These are phyloP conservation scores for Cryptosporidium ubiquitum DNA, from an alignment of 169 alveolate species.

Conservation along the genomic window DNA sequence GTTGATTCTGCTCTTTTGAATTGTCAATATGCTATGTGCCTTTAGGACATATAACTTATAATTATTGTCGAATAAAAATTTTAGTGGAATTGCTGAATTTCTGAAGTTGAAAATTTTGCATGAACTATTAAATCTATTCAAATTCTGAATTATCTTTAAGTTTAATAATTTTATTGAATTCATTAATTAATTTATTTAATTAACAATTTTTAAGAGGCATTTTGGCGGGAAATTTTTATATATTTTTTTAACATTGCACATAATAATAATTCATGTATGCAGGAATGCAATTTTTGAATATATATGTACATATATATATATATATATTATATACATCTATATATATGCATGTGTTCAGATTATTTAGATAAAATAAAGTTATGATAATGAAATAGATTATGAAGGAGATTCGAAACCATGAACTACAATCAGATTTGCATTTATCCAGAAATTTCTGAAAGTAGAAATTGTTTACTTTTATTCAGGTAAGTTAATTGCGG, in stretches of 20 bases:
- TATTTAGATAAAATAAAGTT: background rate
- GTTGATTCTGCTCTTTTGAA: background rate
- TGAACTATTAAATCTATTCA: background rate
- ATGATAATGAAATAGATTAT: background rate
- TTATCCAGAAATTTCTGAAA: constrained; percentile 37
- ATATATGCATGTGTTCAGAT: too few relatives aligned
- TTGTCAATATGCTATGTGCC: background rate
- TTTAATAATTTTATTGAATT: constrained; percentile 20
- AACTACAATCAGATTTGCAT: constrained; percentile 11
- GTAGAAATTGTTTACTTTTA: constrained; percentile 22
- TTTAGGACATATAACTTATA: background rate
- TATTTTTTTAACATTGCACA: background rate
- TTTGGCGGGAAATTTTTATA: background rate
- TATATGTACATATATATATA: too few relatives aligned
- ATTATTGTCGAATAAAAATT: background rate
- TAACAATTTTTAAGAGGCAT: constrained; percentile 1
- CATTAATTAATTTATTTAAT: constrained; percentile 5
- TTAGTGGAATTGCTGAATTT: background rate
- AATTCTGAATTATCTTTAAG: background rate
- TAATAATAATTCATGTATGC: background rate
- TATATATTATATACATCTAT: too few relatives aligned
- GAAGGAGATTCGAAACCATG: background rate
- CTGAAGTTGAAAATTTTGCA: background rate
- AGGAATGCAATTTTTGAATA: constrained; percentile 3
- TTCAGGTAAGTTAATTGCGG: constrained; percentile 17